A percentile compares a stretch with the other conserved stretches of the same genome.
Evolutionary conservation across 805 yeast species (phyloP).

Genomic region (Starmera quercuum): DNA sequence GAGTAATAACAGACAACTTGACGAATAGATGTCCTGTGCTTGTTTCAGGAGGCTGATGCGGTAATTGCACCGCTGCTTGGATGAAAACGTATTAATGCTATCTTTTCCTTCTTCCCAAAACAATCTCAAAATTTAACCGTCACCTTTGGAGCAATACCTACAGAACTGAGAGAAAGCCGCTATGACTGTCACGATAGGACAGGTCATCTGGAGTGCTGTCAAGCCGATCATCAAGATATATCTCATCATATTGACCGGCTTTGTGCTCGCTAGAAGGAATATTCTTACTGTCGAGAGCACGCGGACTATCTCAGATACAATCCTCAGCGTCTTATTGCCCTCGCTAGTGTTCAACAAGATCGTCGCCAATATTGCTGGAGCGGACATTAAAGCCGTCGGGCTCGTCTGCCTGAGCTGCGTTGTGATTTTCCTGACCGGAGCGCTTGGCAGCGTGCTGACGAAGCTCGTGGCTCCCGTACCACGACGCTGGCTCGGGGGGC

Average conservation of each 20-base stretch:
- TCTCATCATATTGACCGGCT: constrained; percentile 63
- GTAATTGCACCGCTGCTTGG: too few species aligned
- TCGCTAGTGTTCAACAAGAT: constrained; percentile 70
- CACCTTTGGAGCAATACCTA: too few species aligned
- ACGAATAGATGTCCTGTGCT: too few species aligned
- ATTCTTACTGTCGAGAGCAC: constrained; percentile 61
- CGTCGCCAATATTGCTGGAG: constrained; percentile 55
- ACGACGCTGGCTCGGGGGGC: constrained; percentile 68
- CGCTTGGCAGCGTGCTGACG: constrained; percentile 30
- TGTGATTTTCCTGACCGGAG: constrained; percentile 39
- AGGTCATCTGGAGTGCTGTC: constrained; percentile 66
- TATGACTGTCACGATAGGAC: constrained; percentile 23
- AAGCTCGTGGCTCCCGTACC: constrained; percentile 53
- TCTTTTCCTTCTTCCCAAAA: too few species aligned
- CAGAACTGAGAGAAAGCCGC: too few species aligned
- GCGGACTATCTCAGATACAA: constrained; percentile 60
- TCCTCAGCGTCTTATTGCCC: constrained; percentile 65
- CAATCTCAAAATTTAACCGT: too few species aligned
- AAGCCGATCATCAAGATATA: constrained; percentile 86
- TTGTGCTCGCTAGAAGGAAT: constrained; percentile 50
- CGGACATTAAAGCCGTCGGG: constrained; percentile 67
- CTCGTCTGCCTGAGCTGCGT: constrained; percentile 44
- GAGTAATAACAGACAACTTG: too few species aligned
- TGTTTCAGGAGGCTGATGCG: too few species aligned
- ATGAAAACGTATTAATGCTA: too few species aligned